phyloP scores from a whole-genome alignment of 164 flowering plant genomes.

The Macadamia tetraphylla region DNA sequence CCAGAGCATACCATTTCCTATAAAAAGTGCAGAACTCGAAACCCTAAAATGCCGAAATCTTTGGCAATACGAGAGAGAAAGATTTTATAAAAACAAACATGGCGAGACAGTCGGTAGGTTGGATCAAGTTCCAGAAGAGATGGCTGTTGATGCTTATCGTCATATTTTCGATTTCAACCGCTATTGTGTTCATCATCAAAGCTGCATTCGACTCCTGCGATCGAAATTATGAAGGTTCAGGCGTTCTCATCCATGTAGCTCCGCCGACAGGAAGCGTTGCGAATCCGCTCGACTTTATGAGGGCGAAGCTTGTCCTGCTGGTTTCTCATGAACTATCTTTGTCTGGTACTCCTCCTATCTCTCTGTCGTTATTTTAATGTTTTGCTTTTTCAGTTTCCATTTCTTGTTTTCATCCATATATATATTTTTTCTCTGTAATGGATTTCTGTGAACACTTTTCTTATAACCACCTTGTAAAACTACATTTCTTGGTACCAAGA shows the following conservation, averaged over 20 bases:
- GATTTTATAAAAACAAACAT: slow-evolving; percentile 15
- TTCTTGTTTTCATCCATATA: too few species aligned
- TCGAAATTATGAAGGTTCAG: slow-evolving; percentile 6
- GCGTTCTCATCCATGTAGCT: slow-evolving; percentile 11
- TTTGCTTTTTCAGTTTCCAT: too few species aligned
- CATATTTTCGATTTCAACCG: slow-evolving; percentile 45
- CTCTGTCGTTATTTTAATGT: too few species aligned
- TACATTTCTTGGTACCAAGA: too few species aligned
- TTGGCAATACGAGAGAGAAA: not conserved
- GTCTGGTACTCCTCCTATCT: slow-evolving; percentile 42
- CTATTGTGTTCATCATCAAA: slow-evolving; percentile 37
- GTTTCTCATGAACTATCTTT: slow-evolving; percentile 89
- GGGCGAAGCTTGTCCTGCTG: slow-evolving; percentile 70
- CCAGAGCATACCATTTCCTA: too few species aligned
- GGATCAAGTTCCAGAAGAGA: slow-evolving; percentile 41
- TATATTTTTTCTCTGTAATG: too few species aligned
- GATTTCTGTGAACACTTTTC: too few species aligned
- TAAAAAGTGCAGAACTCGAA: not conserved
- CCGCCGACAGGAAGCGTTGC: slow-evolving; percentile 3
- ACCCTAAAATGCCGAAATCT: slow-evolving; percentile 3
- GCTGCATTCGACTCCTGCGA: slow-evolving; percentile 44
- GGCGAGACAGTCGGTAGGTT: slow-evolving; percentile 44
- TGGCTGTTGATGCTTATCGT: slow-evolving; percentile 41
- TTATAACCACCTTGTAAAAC: too few species aligned
- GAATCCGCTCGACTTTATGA: slow-evolving; percentile 68